Evolutionary conservation across 352 stramenopile genomes (phyloP).

Genomic region (Phytophthora aleatoria): DNA sequence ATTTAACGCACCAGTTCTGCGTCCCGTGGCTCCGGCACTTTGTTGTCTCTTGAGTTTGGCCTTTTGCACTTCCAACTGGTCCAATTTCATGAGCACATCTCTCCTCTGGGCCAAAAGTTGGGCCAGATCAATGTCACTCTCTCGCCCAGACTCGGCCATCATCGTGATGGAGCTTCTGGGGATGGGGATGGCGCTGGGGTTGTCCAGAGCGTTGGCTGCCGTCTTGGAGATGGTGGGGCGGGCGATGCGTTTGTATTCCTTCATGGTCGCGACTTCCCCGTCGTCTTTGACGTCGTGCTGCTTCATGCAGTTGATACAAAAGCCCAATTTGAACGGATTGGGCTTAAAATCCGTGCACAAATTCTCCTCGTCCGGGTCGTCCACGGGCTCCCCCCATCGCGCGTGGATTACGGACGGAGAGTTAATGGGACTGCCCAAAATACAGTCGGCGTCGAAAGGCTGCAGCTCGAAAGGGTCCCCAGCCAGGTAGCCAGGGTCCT

Average conservation of each 20-base stretch:
- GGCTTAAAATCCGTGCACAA: constrained; percentile 80
- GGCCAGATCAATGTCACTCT: constrained; percentile 85
- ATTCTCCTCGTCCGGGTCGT: constrained; percentile 83
- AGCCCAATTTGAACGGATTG: constrained; percentile 88
- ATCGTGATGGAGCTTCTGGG: constrained; percentile 33
- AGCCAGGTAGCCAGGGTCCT: constrained; percentile 73
- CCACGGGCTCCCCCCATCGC: constrained; percentile 82
- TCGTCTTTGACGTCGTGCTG: constrained; percentile 83
- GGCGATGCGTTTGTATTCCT: constrained; percentile 87
- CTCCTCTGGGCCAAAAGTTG: constrained; percentile 73
- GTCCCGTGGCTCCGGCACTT: constrained; percentile 29
- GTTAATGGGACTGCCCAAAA: constrained; percentile 75
- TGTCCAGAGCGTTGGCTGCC: constrained; percentile 80
- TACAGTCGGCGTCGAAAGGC: constrained; percentile 79
- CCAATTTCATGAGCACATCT: constrained; percentile 78
- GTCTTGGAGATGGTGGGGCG: constrained; percentile 72
- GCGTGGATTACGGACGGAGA: constrained; percentile 85
- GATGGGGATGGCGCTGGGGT: constrained; percentile 65
- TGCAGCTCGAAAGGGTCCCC: constrained; percentile 59
- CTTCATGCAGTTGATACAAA: constrained; percentile 91
- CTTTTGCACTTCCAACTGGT: constrained; percentile 51
- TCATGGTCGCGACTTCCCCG: constrained; percentile 65
- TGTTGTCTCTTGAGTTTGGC: constrained; percentile 56
- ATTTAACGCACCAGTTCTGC: constrained; percentile 51
- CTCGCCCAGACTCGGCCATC: constrained; percentile 46